These are phyloP conservation scores for Diutina pseudorugosa DNA, from an alignment of 1,139 yeast species.

Conservation along the genomic window DNA sequence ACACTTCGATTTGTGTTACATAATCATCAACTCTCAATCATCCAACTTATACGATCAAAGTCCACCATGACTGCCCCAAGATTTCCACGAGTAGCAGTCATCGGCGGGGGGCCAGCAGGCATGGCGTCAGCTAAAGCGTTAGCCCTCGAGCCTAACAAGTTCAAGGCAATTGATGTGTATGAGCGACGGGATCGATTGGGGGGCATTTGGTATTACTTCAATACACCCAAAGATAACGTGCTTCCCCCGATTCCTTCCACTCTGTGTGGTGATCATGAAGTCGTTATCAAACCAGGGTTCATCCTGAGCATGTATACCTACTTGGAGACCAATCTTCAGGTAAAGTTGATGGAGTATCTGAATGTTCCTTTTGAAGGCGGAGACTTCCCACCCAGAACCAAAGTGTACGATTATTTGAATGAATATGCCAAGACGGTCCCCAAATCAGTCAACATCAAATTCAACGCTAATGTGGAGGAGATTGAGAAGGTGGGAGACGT, in stretches of 20 bases:
- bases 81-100: slow-evolving; percentile 18
- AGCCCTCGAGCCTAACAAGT: slow-evolving; percentile 23
- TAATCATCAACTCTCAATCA: no score
- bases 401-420: slow-evolving; percentile 26
- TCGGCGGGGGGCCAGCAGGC: slow-evolving; percentile 44
- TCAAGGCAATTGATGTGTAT: slow-evolving; percentile 24
- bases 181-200: slow-evolving; percentile 32
- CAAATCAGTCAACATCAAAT: slow-evolving; percentile 12
- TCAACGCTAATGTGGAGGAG: slow-evolving; percentile 14
- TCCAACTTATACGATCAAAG: no score
- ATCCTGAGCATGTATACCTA: slow-evolving; percentile 35
- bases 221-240: slow-evolving; percentile 14
- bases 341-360: slow-evolving; percentile 30
- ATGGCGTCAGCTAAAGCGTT: slow-evolving; percentile 37
- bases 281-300: slow-evolving; percentile 8
- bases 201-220: slow-evolving; percentile 35
- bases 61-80: neutral
- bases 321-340: slow-evolving; percentile 35
- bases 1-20: neutral
- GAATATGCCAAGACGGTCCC: slow-evolving; percentile 23
- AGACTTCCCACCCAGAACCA: slow-evolving; percentile 24
- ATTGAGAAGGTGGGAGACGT: slow-evolving; percentile 9
- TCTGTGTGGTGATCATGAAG: slow-evolving; percentile 10
- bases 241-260: slow-evolving; percentile 16
- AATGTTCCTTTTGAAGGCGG: slow-evolving; percentile 22